Base-by-base conservation (phyloP, 2,329 filamentous ascomycete genomes). In the Pleurostoma richardsiae region DNA sequence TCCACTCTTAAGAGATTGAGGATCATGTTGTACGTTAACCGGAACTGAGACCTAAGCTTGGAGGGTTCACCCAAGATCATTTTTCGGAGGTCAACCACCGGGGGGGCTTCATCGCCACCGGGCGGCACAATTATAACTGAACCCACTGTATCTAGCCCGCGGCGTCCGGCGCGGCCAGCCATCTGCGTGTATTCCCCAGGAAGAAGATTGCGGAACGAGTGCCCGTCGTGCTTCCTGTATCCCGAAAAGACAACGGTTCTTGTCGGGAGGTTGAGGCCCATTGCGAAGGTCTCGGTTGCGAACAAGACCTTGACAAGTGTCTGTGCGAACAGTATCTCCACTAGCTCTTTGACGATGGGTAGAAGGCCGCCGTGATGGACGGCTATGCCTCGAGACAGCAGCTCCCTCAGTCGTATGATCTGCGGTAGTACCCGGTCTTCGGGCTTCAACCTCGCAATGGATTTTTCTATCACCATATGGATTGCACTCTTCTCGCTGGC, bases 21-120 rank as follows among this genome's bases (percentile, higher is more conserved):
- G 50, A 99, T 99, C 94, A 99, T 99, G 69, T 97, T 99, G 74
- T 99, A 99, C 0, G 95, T 99, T 42, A 99, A 75, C 50, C 94
- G 83, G 74, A 99, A 99, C 61, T 99, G 94, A 5, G 92, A 97
- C 41, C 90, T 83, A 42, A 99, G 78, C 69, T 97, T 97, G 29
- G 90, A 96, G 30, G 94, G 92, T 59, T 96, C 88, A 45, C 94
- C 94, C 4, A 97, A 77, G 53, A 99, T 96, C 90, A 99, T 97
- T 60, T 90, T 88, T 49, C 89, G 82, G 46, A 99, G 72, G 47
- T 92, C 84, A 31, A 78, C 80, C 43, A 89, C 90, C 3, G 91
- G 88, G 3, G 94, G 94, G 19, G 91, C 90, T 68, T 97, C 90
- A 52, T 95, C 90, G 42, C 81, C 82, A 11, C 80, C 90, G 1